Base-by-base conservation (phyloP, 2,329 filamentous ascomycete genomes). In the Fusarium secorum region DNA sequence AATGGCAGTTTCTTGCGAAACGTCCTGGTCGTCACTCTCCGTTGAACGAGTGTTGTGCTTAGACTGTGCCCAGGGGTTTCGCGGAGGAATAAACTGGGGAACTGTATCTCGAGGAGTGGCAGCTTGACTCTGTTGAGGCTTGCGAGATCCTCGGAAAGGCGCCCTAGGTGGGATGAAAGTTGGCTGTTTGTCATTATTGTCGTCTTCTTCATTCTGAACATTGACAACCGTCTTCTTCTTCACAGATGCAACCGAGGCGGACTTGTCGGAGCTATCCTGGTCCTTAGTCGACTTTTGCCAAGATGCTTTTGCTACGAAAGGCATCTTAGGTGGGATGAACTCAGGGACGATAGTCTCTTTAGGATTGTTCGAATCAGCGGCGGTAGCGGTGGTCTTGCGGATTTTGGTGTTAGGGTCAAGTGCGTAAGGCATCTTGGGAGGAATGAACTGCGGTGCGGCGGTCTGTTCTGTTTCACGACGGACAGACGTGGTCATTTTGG, bases 281-380 rank as follows among this genome's bases (percentile, higher is more conserved):
- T 35, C 39, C 18, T 65, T 51, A 7, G 46, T 41, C 3, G 53
- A 49, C 42, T 60, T 60, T 39, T 59, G 42, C 26, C 64, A 52
- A 24, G n/a, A 41, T n/a, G 44, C 24, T 36, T 69, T 72, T 26
- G 46, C 46, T 36, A 72, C 57, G 46, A 60, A 72, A 24, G 70
- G 70, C 57, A 66, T 68, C 33, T 53, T 72, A 39, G 70, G 70
- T 5, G 62, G 63, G 26, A 72, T 73, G 28, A 72, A 72, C 17
- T 56, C 66, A 14, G 70, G 58, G 4, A 71, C 46, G 11, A 45
- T 51, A 24, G 51, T 26, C 7, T 68, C 62, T 20, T 67, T n/a
- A 28, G 49, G 17, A 26, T 44, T 44, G 17, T 58, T 45, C 22
- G 57, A 18, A 20, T 41, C 22, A 36, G 42, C 41, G 24, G 45